A percentile compares a stretch with the other conserved stretches of the same genome.
These are phyloP conservation scores for Lyophyllum shimeji DNA, from an alignment of 768 basidiomycete genomes.

Conservation along the genomic window DNA sequence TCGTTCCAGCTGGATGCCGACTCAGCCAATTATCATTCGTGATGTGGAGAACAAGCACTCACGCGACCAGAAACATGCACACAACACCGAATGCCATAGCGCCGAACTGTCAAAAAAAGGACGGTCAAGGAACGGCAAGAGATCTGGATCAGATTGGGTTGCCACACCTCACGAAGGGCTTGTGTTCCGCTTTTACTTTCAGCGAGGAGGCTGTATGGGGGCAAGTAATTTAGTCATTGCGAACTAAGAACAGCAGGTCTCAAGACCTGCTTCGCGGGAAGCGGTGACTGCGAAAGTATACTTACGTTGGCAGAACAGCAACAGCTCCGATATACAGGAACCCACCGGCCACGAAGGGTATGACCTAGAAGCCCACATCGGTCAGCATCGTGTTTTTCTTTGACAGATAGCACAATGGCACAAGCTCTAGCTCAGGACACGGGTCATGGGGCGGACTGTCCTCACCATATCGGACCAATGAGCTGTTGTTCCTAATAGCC, in stretches of 20 bases:
- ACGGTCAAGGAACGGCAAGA: slow-evolving; percentile 7
- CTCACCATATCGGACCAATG: slow-evolving; percentile 79
- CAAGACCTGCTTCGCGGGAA: background rate
- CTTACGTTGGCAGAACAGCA: slow-evolving; percentile 87
- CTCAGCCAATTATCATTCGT: background rate
- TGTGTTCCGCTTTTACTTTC: slow-evolving; percentile 88
- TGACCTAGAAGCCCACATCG: slow-evolving; percentile 52
- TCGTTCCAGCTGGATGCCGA: slow-evolving; percentile 67
- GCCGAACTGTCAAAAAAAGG: slow-evolving; percentile 59
- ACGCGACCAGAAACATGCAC: slow-evolving; percentile 94
- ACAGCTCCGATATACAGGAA: slow-evolving; percentile 95
- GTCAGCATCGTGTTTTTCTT: slow-evolving; percentile 4
- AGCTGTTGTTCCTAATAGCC: slow-evolving; percentile 82
- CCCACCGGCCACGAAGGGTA: slow-evolving; percentile 87
- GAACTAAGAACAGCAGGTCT: background rate
- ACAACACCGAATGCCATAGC: slow-evolving; percentile 89
- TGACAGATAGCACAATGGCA: slow-evolving; percentile 6
- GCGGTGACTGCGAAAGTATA: slow-evolving; percentile 16
- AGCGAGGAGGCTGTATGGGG: slow-evolving; percentile 56
- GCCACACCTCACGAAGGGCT: slow-evolving; percentile 82
- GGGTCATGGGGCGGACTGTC: slow-evolving; percentile 14
- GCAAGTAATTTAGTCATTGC: slow-evolving; percentile 13
- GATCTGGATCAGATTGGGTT: slow-evolving; percentile 11
- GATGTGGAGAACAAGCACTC: slow-evolving; percentile 37
- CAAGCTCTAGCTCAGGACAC: background rate